These are phyloP conservation scores for Lipomyces sp. DNA, from an alignment of 805 yeast genomes.

Conservation along the genomic window DNA sequence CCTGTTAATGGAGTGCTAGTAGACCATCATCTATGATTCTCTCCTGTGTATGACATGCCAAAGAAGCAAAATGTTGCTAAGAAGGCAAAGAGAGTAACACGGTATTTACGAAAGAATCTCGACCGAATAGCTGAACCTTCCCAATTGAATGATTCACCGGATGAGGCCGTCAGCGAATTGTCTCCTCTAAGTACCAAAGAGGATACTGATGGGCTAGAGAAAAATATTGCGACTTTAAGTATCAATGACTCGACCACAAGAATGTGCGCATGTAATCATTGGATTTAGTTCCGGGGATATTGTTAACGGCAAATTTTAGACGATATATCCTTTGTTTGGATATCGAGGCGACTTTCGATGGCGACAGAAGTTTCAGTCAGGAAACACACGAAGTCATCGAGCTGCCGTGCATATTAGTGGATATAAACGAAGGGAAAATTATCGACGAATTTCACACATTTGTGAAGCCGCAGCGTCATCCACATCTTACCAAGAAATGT, in stretches of 20 bases:
- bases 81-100: background rate
- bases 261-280: background rate
- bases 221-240: background rate
- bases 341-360: conserved; percentile 36
- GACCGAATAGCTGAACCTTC: background rate
- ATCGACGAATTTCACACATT: conserved; percentile 36
- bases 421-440: conserved; percentile 20
- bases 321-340: conserved; percentile 35
- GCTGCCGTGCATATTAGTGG: conserved; percentile 42
- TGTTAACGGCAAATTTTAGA: conserved; percentile 13
- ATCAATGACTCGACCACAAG: background rate
- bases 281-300: background rate
- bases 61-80: background rate
- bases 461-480: conserved; percentile 26
- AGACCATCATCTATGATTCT: background rate
- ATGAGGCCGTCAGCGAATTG: background rate
- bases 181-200: background rate
- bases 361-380: conserved; percentile 10
- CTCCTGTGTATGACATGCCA: background rate
- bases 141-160: background rate
- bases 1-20: background rate
- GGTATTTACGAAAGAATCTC: background rate
- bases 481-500: conserved; percentile 19
- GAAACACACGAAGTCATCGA: conserved; percentile 37
- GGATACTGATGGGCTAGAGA: background rate